Evolutionary conservation across 108 stramenopile genomes (phyloP).

Genomic region (Pseudonitzschia multiseries): DNA sequence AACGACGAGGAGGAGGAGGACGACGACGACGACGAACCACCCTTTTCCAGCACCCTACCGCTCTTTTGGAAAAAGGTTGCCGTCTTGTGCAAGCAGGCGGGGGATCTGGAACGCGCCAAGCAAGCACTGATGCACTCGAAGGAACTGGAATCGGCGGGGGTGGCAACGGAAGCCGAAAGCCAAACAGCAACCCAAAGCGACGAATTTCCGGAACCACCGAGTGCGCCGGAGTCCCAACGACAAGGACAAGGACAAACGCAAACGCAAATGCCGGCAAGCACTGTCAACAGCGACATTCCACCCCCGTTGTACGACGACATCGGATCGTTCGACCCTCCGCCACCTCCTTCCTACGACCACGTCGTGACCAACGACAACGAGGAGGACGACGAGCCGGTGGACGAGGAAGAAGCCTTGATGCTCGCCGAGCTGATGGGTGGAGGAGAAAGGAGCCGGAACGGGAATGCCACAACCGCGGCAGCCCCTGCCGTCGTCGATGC

Average conservation of each 20-base stretch:
- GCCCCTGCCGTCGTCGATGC: no score
- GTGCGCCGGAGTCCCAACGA: not conserved
- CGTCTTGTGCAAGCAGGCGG: conserved; percentile 22
- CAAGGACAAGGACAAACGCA: no score
- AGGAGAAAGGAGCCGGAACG: not conserved
- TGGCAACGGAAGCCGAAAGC: conserved; percentile 7
- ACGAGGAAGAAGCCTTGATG: conserved; percentile 10
- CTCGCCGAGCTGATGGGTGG: not conserved
- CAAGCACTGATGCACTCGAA: conserved; percentile 34
- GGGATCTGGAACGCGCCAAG: conserved; percentile 35
- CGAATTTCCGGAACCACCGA: not conserved
- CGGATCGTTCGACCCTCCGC: not conserved
- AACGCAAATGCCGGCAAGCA: conserved; percentile 2
- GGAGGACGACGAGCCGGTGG: not conserved
- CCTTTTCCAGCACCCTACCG: not conserved
- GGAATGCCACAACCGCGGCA: not conserved
- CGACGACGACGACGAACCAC: not conserved
- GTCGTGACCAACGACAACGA: not conserved
- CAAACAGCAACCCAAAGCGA: conserved; percentile 8
- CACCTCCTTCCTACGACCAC: conserved; percentile 1
- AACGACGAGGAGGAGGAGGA: not conserved
- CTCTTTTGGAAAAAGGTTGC: conserved; percentile 33
- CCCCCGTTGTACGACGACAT: not conserved
- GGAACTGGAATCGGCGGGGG: conserved; percentile 21
- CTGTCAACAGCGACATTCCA: not conserved